Conservation (phyloP, 148 eudicot genomes). For the Rheum nobile region DNA sequence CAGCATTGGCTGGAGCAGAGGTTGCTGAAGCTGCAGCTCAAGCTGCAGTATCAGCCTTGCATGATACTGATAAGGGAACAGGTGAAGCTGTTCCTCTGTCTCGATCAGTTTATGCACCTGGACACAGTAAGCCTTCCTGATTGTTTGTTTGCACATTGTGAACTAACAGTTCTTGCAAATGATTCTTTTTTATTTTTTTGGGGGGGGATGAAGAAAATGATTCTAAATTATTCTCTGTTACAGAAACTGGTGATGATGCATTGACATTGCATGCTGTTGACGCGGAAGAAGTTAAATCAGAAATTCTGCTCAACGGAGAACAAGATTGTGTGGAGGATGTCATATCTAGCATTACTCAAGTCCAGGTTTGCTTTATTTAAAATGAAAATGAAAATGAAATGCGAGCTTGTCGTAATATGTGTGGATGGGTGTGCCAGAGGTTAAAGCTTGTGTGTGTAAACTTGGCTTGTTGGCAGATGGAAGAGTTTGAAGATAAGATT, state of each 20-base stretch:
- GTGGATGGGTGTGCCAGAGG: not conserved
- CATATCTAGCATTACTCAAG: conserved; percentile 42
- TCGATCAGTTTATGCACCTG: conserved; percentile 13
- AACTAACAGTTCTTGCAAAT: not conserved
- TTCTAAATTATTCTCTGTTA: conserved; percentile 6
- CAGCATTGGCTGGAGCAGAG: conserved; percentile 81
- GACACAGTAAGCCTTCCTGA: conserved; percentile 35
- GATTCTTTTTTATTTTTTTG: not conserved
- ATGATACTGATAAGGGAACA: conserved; percentile 23
- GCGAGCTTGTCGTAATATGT: not conserved
- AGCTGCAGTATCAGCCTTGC: conserved; percentile 67
- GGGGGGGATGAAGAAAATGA: not conserved
- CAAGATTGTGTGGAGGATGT: conserved; percentile 55
- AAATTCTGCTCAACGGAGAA: conserved; percentile 51
- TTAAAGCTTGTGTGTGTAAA: not conserved
- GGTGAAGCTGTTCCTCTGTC: conserved; percentile 21
- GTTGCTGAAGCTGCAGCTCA: conserved; percentile 78
- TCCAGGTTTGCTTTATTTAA: conserved; percentile 38
- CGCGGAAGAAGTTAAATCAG: conserved; percentile 30
- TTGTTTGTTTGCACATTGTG: not conserved
- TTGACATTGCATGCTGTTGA: conserved; percentile 18
- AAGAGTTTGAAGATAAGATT: conserved; percentile 52
- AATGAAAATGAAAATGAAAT: not conserved
- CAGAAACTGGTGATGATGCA: conserved; percentile 36
- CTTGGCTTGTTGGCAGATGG: conserved; percentile 27